Conservation (phyloP, 176 grass and related monocot genomes). For the Eremochloa ophiuroides region DNA sequence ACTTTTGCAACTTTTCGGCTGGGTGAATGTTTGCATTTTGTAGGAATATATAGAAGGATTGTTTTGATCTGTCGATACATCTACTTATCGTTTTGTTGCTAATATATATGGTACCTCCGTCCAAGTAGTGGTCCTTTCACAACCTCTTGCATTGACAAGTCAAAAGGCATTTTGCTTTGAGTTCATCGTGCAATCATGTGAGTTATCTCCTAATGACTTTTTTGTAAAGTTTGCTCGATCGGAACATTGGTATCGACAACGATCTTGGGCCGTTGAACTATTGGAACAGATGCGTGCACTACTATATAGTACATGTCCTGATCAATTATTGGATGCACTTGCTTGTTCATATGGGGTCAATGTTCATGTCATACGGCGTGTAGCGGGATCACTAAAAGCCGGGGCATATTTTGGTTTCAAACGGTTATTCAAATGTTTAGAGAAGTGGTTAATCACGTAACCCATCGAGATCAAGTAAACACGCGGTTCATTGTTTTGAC, state of each 20-base stretch:
- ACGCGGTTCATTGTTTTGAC: neutral
- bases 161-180: neutral
- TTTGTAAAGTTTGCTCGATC: neutral
- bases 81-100: neutral
- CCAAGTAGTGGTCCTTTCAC: neutral
- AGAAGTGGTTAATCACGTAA: neutral
- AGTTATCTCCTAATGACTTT: neutral
- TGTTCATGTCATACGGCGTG: too few relatives aligned
- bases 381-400: too few relatives aligned
- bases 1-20: neutral
- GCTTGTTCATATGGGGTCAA: neutral
- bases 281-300: neutral
- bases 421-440: neutral
- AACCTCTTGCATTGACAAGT: neutral
- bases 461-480: neutral
- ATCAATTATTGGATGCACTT: neutral
- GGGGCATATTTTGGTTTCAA: neutral
- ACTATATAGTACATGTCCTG: neutral
- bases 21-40: neutral
- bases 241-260: neutral
- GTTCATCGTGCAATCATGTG: constrained; percentile 2
- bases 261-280: neutral
- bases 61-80: neutral
- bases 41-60: neutral
- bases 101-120: neutral